Conservation (phyloP, 768 basidiomycete genomes). For the Agaricus sinodeliciosus region DNA sequence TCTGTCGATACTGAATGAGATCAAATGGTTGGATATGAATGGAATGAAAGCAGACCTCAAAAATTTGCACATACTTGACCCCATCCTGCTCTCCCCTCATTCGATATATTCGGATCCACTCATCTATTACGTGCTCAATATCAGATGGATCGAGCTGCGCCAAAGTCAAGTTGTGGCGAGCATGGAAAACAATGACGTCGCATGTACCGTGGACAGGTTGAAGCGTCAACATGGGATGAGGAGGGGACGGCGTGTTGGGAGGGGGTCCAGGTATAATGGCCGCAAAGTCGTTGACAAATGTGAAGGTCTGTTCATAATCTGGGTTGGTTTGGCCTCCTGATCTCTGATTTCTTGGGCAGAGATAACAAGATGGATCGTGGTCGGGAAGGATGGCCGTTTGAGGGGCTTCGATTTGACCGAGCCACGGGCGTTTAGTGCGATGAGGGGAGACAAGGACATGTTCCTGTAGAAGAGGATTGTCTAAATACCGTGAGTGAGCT, state of each 20-base stretch:
- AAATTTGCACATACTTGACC: slow-evolving; percentile 81
- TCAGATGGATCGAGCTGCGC: slow-evolving; percentile 54
- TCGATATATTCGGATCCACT: slow-evolving; percentile 67
- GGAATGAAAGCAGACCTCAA: slow-evolving; percentile 52
- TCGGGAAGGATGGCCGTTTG: slow-evolving; percentile 44
- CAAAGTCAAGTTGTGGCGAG: slow-evolving; percentile 79
- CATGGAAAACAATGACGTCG: slow-evolving; percentile 85
- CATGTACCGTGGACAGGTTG: slow-evolving; percentile 78
- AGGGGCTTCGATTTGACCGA: slow-evolving; percentile 74
- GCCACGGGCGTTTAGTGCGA: slow-evolving; percentile 87
- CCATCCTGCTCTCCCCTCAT: slow-evolving; percentile 55
- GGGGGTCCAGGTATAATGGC: slow-evolving; percentile 64
- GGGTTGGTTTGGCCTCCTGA: slow-evolving; percentile 68
- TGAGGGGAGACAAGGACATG: slow-evolving; percentile 85
- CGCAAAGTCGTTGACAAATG: slow-evolving; percentile 81
- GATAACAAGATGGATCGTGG: slow-evolving; percentile 73
- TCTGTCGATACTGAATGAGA: slow-evolving; percentile 35
- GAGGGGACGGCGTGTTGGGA: slow-evolving; percentile 41
- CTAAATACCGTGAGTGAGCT: slow-evolving; percentile 27
- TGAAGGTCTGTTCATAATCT: slow-evolving; percentile 55
- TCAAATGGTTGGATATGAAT: neutral
- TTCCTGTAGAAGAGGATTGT: slow-evolving; percentile 74
- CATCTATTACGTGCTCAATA: slow-evolving; percentile 57
- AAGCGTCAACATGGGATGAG: slow-evolving; percentile 55
- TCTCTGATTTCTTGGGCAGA: slow-evolving; percentile 81